A percentile compares a stretch with the other conserved stretches of the same genome.
Evolutionary conservation across 2,329 filamentous ascomycete species (phyloP).

Genomic region (Sclerotinia sclerotiorum): DNA sequence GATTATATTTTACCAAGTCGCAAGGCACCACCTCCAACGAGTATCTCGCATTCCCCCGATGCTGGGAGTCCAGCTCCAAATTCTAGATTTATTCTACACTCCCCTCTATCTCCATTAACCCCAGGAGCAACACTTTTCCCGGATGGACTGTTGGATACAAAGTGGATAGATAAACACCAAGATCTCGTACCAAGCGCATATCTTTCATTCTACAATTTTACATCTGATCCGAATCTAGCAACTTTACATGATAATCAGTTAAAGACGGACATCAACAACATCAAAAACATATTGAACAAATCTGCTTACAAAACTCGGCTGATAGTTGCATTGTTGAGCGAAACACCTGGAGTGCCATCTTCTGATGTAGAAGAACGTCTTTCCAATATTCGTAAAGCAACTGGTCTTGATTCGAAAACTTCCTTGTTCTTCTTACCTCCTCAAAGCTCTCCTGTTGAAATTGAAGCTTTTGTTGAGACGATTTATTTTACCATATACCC

Average conservation of each 20-base stretch:
- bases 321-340: slow-evolving; percentile 74
- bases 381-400: slow-evolving; percentile 74
- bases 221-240: slow-evolving; percentile 68
- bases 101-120: slow-evolving; percentile 85
- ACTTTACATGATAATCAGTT: slow-evolving; percentile 83
- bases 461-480: slow-evolving; percentile 70
- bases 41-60: slow-evolving; percentile 40
- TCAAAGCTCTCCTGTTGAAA: slow-evolving; percentile 67
- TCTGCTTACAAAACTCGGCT: slow-evolving; percentile 78
- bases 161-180: slow-evolving; percentile 90
- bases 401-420: slow-evolving; percentile 77
- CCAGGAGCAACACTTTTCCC: slow-evolving; percentile 82
- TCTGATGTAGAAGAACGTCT: slow-evolving; percentile 72
- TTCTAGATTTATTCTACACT: slow-evolving; percentile 67
- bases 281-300: slow-evolving; percentile 65
- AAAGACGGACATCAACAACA: slow-evolving; percentile 79
- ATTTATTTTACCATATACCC: slow-evolving; percentile 73
- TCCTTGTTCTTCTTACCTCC: slow-evolving; percentile 80
- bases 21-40: slow-evolving; percentile 51
- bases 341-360: slow-evolving; percentile 58
- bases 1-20: slow-evolving; percentile 55
- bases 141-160: slow-evolving; percentile 78
- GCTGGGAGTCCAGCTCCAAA: slow-evolving; percentile 45
- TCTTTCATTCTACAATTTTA: slow-evolving; percentile 77
- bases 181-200: slow-evolving; percentile 76